Evolutionary conservation across 116 monocot genomes (phyloP).

Genomic region (Iris pallida): DNA sequence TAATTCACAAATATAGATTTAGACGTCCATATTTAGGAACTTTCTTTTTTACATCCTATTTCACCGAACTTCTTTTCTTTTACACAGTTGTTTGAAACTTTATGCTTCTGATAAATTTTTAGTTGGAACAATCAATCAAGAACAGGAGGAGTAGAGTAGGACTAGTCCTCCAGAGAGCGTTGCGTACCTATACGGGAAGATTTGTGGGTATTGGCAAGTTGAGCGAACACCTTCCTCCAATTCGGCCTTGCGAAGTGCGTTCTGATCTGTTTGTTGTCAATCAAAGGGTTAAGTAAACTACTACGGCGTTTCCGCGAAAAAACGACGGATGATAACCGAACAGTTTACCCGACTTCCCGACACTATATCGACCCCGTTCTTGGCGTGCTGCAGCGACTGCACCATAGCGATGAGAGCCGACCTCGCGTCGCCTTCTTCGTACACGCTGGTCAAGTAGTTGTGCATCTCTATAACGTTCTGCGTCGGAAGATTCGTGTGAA

Average conservation of each 20-base stretch:
- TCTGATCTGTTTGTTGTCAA: conserved; percentile 77
- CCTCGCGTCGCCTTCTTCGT: conserved; percentile 90
- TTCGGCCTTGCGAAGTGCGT: conserved; percentile 95
- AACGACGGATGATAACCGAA: no score
- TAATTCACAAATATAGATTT: no score
- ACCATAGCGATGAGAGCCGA: conserved; percentile 89
- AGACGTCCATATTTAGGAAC: no score
- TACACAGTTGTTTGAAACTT: no score
- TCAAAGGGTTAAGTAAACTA: no score
- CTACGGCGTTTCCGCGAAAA: no score
- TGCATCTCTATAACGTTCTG: conserved; percentile 98
- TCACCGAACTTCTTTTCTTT: no score
- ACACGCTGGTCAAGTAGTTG: conserved; percentile 91
- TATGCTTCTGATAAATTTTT: no score
- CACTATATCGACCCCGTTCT: conserved; percentile 83
- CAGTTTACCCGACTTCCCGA: conserved; percentile 76
- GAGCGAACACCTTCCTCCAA: conserved; percentile 85
- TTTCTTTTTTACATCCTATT: no score
- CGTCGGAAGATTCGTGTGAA: no score
- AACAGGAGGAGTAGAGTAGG: no score
- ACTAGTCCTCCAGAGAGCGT: neutral
- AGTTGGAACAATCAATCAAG: no score
- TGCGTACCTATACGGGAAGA: conserved; percentile 73
- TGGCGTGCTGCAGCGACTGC: conserved; percentile 83
- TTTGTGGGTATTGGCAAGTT: conserved; percentile 58